Evolutionary conservation across 2,329 filamentous ascomycete genomes (phyloP).

Genomic region (Sclerotiophoma versabilis): DNA sequence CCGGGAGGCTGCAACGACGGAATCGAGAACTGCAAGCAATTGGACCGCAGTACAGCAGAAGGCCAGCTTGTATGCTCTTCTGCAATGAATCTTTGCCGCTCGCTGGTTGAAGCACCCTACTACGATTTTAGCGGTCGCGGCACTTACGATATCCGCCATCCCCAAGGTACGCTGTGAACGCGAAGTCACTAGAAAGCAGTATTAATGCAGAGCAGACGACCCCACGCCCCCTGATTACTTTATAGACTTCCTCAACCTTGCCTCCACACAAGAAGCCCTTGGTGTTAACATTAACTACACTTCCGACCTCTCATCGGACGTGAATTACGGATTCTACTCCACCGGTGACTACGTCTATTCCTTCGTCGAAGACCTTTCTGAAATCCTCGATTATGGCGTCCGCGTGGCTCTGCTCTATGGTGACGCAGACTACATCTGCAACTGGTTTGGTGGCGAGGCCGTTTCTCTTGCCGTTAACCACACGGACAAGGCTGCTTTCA

Average conservation of each 20-base stretch:
- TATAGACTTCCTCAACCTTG: constrained; percentile 60
- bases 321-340: constrained; percentile 55
- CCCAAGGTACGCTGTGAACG: constrained; percentile 25
- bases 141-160: constrained; percentile 63
- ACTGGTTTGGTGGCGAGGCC: constrained; percentile 76
- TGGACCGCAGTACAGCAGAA: constrained; percentile 31
- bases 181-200: not conserved
- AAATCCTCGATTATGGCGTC: constrained; percentile 62
- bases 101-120: constrained; percentile 56
- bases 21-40: constrained; percentile 55
- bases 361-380: constrained; percentile 56
- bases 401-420: constrained; percentile 65
- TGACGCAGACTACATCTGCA: constrained; percentile 65
- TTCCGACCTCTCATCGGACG: constrained; percentile 42
- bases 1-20: constrained; percentile 60
- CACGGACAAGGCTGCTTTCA: constrained; percentile 60
- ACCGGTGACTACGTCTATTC: constrained; percentile 57
- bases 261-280: constrained; percentile 58
- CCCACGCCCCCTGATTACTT: constrained; percentile 62
- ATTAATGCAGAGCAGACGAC: constrained; percentile 45
- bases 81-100: constrained; percentile 52
- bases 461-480: constrained; percentile 67
- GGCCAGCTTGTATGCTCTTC: constrained; percentile 46
- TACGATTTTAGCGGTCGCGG: constrained; percentile 52
- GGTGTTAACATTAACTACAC: constrained; percentile 65